A percentile compares a stretch with the other conserved stretches of the same genome.
Evolutionary conservation across 2,329 filamentous ascomycete species (phyloP).

Genomic region (Monosporascus sp.): DNA sequence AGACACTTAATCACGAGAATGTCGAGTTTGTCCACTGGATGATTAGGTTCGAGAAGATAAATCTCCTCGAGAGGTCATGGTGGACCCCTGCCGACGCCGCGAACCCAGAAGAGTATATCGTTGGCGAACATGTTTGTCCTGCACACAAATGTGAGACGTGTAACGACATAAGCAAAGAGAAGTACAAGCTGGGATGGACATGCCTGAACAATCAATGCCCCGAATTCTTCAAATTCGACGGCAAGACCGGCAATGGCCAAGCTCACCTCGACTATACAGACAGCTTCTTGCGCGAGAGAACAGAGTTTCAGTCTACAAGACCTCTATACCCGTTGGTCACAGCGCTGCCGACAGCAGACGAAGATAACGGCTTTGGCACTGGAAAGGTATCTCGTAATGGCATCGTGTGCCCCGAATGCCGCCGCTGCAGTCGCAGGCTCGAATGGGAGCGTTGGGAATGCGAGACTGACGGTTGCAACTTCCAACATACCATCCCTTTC

Average conservation of each 20-base stretch:
- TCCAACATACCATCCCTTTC: slow-evolving; percentile 29
- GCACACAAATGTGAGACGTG: slow-evolving; percentile 36
- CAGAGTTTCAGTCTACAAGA: slow-evolving; percentile 31
- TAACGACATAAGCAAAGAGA: slow-evolving; percentile 27
- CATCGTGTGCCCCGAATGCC: slow-evolving; percentile 61
- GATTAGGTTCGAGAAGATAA: slow-evolving; percentile 61
- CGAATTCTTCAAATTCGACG: slow-evolving; percentile 40
- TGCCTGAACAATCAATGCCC: slow-evolving; percentile 35
- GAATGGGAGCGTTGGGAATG: slow-evolving; percentile 61
- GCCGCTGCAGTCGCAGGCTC: slow-evolving; percentile 54
- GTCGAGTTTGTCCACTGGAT: slow-evolving; percentile 37
- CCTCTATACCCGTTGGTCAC: slow-evolving; percentile 31
- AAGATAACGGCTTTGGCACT: slow-evolving; percentile 34
- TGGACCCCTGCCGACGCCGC: slow-evolving; percentile 41
- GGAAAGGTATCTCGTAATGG: slow-evolving; percentile 52
- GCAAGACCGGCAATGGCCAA: slow-evolving; percentile 13
- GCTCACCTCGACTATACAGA: slow-evolving; percentile 43
- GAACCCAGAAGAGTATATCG: slow-evolving; percentile 22
- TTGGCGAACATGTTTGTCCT: slow-evolving; percentile 21
- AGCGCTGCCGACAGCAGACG: slow-evolving; percentile 19
- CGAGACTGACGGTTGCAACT: slow-evolving; percentile 44
- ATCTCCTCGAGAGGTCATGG: slow-evolving; percentile 48
- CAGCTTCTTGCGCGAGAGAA: slow-evolving; percentile 52
- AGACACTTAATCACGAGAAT: slow-evolving; percentile 27
- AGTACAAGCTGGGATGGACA: slow-evolving; percentile 27